phyloP scores from a whole-genome alignment of 2,329 filamentous ascomycete species.

The Fusarium heterosporum region DNA sequence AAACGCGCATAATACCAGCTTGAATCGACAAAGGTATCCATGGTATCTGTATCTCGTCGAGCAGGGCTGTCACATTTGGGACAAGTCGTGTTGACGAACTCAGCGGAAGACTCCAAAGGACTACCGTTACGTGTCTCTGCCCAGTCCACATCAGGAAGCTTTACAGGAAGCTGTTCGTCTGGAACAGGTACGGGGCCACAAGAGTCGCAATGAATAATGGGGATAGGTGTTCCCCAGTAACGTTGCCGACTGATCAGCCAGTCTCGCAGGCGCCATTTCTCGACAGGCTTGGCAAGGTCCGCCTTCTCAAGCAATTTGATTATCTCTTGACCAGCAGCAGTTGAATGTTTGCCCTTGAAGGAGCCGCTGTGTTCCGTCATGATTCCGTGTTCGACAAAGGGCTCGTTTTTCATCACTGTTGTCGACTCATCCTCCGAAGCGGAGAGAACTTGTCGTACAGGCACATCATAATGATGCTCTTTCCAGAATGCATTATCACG shows the following conservation, averaged over 20 bases:
- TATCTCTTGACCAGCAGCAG: slow-evolving; percentile 71
- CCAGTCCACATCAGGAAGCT: slow-evolving; percentile 78
- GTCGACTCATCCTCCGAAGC: slow-evolving; percentile 62
- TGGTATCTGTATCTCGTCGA: slow-evolving; percentile 89
- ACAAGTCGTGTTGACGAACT: slow-evolving; percentile 81
- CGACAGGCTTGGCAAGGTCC: slow-evolving; percentile 69
- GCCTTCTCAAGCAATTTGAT: slow-evolving; percentile 66
- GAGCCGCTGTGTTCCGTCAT: slow-evolving; percentile 74
- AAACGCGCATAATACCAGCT: slow-evolving; percentile 94
- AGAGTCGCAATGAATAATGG: slow-evolving; percentile 81
- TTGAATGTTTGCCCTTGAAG: slow-evolving; percentile 73
- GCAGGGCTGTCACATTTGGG: slow-evolving; percentile 78
- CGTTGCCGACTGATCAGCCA: slow-evolving; percentile 94
- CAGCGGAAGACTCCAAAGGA: slow-evolving; percentile 75
- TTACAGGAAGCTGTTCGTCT: slow-evolving; percentile 78
- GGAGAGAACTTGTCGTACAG: slow-evolving; percentile 72
- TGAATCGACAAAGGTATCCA: slow-evolving; percentile 96
- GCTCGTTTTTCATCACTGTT: slow-evolving; percentile 59
- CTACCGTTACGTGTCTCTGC: slow-evolving; percentile 78
- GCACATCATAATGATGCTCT: slow-evolving; percentile 70
- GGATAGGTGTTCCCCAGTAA: slow-evolving; percentile 93
- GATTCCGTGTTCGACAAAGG: slow-evolving; percentile 74
- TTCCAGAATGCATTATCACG: slow-evolving; percentile 86
- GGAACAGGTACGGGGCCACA: slow-evolving; percentile 87
- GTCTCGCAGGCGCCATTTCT: slow-evolving; percentile 85